These are phyloP conservation scores for Ogataea angusta DNA, from an alignment of 805 yeast species.

Conservation along the genomic window DNA sequence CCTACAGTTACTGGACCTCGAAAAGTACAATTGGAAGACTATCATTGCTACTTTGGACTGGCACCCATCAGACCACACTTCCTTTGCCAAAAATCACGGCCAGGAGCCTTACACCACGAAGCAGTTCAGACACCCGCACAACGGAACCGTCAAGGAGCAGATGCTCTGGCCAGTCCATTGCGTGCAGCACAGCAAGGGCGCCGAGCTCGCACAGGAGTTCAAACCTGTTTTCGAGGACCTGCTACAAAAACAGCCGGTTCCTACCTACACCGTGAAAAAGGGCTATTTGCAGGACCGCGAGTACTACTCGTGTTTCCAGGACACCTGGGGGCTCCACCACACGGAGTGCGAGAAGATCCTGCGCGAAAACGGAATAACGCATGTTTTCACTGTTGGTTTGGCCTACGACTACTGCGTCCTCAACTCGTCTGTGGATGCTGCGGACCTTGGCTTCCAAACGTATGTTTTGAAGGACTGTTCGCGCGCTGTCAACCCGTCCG, in stretches of 20 bases:
- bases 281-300: slow-evolving; percentile 74
- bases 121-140: slow-evolving; percentile 49
- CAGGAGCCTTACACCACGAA: slow-evolving; percentile 48
- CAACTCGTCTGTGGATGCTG: slow-evolving; percentile 71
- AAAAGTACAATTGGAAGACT: slow-evolving; percentile 51
- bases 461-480: slow-evolving; percentile 56
- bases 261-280: slow-evolving; percentile 52
- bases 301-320: slow-evolving; percentile 83
- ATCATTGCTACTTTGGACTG: slow-evolving; percentile 80
- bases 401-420: slow-evolving; percentile 88
- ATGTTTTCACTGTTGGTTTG: slow-evolving; percentile 73
- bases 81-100: slow-evolving; percentile 73
- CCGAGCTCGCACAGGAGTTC: slow-evolving; percentile 55
- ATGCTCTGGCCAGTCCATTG: slow-evolving; percentile 92
- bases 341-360: slow-evolving; percentile 62
- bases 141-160: slow-evolving; percentile 35
- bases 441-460: slow-evolving; percentile 58
- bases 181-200: slow-evolving; percentile 66
- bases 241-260: slow-evolving; percentile 32
- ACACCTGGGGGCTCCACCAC: slow-evolving; percentile 66
- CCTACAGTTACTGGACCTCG: slow-evolving; percentile 40
- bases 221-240: slow-evolving; percentile 29
- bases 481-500: slow-evolving; percentile 50
- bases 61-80: slow-evolving; percentile 78
- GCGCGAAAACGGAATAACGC: slow-evolving; percentile 43